phyloP scores from a whole-genome alignment of 164 flowering plant genomes.

The Malania oleifera region DNA sequence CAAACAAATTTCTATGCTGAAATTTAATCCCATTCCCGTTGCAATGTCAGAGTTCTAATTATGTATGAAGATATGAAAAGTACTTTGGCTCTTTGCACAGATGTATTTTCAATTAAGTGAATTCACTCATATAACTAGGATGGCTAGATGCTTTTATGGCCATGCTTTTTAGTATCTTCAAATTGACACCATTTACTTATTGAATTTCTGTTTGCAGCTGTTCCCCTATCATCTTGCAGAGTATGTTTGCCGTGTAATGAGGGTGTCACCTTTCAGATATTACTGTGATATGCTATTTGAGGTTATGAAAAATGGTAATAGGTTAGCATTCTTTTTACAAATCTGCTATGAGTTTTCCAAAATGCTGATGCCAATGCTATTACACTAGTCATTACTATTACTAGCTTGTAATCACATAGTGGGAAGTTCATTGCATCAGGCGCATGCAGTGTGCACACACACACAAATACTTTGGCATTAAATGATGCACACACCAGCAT shows the following conservation, averaged over 20 bases:
- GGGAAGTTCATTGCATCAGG: too few species aligned
- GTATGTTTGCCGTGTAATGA: conserved; percentile 95
- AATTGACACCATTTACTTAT: not conserved
- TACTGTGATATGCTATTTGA: conserved; percentile 98
- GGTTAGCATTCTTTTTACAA: conserved; percentile 7
- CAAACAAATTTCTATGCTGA: too few species aligned
- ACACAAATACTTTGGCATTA: too few species aligned
- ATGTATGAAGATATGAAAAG: not conserved
- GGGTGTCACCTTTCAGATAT: conserved; percentile 96
- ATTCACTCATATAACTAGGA: not conserved
- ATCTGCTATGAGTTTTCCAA: not conserved
- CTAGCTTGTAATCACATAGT: too few species aligned
- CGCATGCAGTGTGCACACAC: too few species aligned
- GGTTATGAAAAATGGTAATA: conserved; percentile 95
- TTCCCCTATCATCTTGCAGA: conserved; percentile 98
- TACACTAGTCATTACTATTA: not conserved
- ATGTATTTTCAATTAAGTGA: not conserved
- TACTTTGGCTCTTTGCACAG: too few species aligned
- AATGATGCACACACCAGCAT: too few species aligned
- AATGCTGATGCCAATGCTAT: too few species aligned
- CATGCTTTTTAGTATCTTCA: not conserved
- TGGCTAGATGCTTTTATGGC: not conserved
- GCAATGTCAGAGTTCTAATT: not conserved
- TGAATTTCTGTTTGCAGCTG: conserved; percentile 52
- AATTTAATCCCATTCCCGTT: not conserved